These are phyloP conservation scores for Candida parachauliodes DNA, from an alignment of 805 yeast species.

Conservation along the genomic window DNA sequence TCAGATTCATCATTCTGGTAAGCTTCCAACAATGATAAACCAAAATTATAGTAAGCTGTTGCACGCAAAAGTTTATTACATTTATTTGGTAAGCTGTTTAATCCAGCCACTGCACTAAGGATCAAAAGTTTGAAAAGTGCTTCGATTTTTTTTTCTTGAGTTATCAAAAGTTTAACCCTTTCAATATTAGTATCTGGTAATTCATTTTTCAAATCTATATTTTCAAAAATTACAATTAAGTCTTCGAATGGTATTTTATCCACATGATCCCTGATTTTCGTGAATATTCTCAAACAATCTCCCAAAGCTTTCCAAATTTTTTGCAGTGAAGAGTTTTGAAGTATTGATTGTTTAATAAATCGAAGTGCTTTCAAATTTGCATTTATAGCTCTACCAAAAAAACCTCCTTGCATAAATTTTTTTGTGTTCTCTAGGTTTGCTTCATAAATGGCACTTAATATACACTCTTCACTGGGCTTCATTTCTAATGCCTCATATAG, in stretches of 20 bases:
- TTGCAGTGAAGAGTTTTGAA: slow-evolving; percentile 36
- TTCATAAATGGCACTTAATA: slow-evolving; percentile 52
- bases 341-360: slow-evolving; percentile 35
- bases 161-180: slow-evolving; percentile 17
- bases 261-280: slow-evolving; percentile 53
- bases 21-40: slow-evolving; percentile 56
- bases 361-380: slow-evolving; percentile 46
- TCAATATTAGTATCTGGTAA: slow-evolving; percentile 12
- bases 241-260: slow-evolving; percentile 44
- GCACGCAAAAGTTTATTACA: slow-evolving; percentile 51
- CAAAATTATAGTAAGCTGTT: slow-evolving; percentile 63
- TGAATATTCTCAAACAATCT: slow-evolving; percentile 52
- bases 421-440: slow-evolving; percentile 54
- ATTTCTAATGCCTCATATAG: slow-evolving; percentile 40
- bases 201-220: slow-evolving; percentile 10
- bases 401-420: slow-evolving; percentile 54
- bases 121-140: slow-evolving; percentile 41
- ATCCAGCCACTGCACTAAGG: slow-evolving; percentile 45
- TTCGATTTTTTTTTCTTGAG: slow-evolving; percentile 17
- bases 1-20: slow-evolving; percentile 14
- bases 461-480: slow-evolving; percentile 47
- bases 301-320: slow-evolving; percentile 66
- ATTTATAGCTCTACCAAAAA: slow-evolving; percentile 60
- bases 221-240: slow-evolving; percentile 19
- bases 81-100: slow-evolving; percentile 30